Conservation (phyloP, 805 yeast species). For the Pichia gijzeniarum region DNA sequence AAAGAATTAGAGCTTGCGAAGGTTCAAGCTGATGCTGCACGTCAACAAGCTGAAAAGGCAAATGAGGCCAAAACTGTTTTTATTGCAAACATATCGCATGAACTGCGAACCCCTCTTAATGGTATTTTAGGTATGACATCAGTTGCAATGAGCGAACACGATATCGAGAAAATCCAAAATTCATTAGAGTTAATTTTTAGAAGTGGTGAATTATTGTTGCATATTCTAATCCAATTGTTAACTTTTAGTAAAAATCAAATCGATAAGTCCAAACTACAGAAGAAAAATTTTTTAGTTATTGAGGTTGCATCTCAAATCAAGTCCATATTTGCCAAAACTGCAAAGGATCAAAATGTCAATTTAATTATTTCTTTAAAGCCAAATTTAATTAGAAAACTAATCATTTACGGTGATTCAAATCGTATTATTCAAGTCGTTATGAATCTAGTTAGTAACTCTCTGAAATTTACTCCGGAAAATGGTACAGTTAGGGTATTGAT, state of each 20-base stretch:
- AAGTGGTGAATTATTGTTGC: constrained; percentile 84
- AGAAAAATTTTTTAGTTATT: constrained; percentile 67
- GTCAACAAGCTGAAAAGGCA: constrained; percentile 62
- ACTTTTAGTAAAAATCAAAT: constrained; percentile 91
- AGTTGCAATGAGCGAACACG: constrained; percentile 83
- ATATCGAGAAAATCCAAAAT: constrained; percentile 58
- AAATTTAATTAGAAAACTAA: constrained; percentile 49
- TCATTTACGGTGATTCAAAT: constrained; percentile 82
- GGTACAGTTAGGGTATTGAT: constrained; percentile 69
- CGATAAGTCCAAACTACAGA: constrained; percentile 76
- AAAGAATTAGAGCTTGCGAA: constrained; percentile 84
- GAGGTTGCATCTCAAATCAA: constrained; percentile 83
- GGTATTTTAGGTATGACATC: constrained; percentile 96
- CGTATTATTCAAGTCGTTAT: constrained; percentile 86
- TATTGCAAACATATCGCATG: constrained; percentile 89
- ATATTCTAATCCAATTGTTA: constrained; percentile 81
- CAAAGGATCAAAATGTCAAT: constrained; percentile 68
- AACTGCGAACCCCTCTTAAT: constrained; percentile 89
- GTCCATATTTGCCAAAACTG: constrained; percentile 77
- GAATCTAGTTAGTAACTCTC: constrained; percentile 85
- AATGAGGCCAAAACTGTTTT: constrained; percentile 95
- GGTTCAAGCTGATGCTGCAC: constrained; percentile 53
- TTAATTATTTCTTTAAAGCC: constrained; percentile 61
- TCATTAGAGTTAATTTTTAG: constrained; percentile 78
- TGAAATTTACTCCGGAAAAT: constrained; percentile 88